These are phyloP conservation scores for Trichoderma sp. DNA, from an alignment of 2,329 filamentous ascomycete species.

Conservation along the genomic window DNA sequence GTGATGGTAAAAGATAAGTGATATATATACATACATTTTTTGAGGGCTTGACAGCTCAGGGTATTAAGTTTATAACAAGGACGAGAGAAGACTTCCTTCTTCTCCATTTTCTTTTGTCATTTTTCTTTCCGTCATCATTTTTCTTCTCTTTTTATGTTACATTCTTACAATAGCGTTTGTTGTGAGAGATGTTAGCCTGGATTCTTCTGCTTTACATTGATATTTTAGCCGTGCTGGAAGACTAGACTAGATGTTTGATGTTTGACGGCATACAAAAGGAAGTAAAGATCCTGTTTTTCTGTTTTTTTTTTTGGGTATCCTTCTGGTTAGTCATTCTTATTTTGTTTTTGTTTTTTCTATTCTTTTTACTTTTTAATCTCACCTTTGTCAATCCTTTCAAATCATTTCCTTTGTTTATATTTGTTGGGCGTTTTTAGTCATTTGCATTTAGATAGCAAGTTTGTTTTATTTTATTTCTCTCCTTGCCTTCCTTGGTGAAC, in stretches of 20 bases:
- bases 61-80: background rate
- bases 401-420: conserved; percentile 2
- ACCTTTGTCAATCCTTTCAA: background rate
- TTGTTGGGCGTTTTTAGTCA: background rate
- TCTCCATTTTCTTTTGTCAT: background rate
- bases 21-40: background rate
- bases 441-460: background rate
- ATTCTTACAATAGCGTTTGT: background rate
- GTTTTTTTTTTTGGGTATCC: background rate
- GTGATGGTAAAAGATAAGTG: conserved; percentile 17
- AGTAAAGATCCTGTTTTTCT: background rate
- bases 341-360: background rate
- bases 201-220: background rate
- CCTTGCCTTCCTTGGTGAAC: background rate
- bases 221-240: background rate
- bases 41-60: background rate
- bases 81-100: background rate
- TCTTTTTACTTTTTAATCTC: background rate
- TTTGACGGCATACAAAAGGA: background rate
- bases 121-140: background rate
- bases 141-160: background rate
- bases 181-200: background rate
- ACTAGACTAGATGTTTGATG: background rate
- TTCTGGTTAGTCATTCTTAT: background rate
- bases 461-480: background rate